phyloP scores from a whole-genome alignment of 352 stramenopile genomes.

The Phytophthora brassicae region DNA sequence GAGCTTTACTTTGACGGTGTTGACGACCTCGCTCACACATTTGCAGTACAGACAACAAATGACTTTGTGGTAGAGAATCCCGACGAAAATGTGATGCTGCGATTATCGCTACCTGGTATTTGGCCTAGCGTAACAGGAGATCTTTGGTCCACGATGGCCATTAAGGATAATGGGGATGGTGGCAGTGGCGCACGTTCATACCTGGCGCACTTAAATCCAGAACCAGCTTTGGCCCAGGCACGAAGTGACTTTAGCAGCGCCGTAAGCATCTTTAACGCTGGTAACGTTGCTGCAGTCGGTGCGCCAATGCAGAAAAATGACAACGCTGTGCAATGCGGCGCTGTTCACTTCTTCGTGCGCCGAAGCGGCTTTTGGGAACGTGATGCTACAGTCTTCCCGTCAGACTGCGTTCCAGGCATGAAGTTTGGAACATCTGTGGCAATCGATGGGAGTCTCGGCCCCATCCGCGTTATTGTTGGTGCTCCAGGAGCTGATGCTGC shows the following conservation, averaged over 20 bases:
- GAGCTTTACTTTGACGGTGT: slow-evolving; percentile 67
- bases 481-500: slow-evolving; percentile 58
- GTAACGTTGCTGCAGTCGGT: slow-evolving; percentile 71
- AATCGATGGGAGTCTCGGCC: slow-evolving; percentile 68
- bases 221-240: slow-evolving; percentile 28
- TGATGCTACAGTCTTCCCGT: slow-evolving; percentile 50
- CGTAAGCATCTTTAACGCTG: slow-evolving; percentile 63
- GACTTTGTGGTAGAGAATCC: slow-evolving; percentile 91
- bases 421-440: slow-evolving; percentile 67
- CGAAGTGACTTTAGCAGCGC: slow-evolving; percentile 50
- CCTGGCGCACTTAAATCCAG: slow-evolving; percentile 56
- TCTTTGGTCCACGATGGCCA: slow-evolving; percentile 87
- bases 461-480: slow-evolving; percentile 64
- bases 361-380: slow-evolving; percentile 70
- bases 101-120: slow-evolving; percentile 91
- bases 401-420: slow-evolving; percentile 48
- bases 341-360: slow-evolving; percentile 69
- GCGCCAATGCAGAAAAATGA: slow-evolving; percentile 51
- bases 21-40: slow-evolving; percentile 49
- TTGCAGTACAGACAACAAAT: slow-evolving; percentile 85
- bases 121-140: slow-evolving; percentile 88
- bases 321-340: slow-evolving; percentile 44
- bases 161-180: slow-evolving; percentile 92
- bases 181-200: slow-evolving; percentile 74
- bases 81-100: slow-evolving; percentile 89